Conservation (phyloP, 495 filamentous ascomycete genomes). For the Aspergillus sparsus region DNA sequence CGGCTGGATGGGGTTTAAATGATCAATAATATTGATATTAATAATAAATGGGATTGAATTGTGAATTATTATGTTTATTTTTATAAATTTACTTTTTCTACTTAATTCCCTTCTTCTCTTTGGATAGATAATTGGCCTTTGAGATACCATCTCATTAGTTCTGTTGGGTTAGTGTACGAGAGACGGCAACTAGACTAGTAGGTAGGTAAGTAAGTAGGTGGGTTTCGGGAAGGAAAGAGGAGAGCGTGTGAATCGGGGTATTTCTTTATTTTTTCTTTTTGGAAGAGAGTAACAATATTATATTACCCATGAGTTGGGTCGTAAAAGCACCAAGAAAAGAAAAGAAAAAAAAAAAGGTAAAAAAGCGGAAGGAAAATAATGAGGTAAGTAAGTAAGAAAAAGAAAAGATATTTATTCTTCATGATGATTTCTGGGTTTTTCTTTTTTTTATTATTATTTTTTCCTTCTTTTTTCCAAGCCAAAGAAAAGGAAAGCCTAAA, state of each 20-base stretch:
- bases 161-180: too few species aligned
- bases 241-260: neutral
- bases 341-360: neutral
- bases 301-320: neutral
- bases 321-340: neutral
- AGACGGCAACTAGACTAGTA: neutral
- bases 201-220: neutral
- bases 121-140: too few species aligned
- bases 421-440: constrained; percentile 3
- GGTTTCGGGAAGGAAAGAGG: neutral
- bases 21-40: neutral
- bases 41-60: too few species aligned
- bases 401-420: neutral
- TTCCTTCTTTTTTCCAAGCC: neutral
- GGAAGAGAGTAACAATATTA: neutral
- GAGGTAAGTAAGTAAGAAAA: neutral
- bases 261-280: neutral
- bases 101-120: neutral
- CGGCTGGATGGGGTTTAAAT: constrained; percentile 3
- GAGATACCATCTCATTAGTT: too few species aligned
- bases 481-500: constrained; percentile 6
- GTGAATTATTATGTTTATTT: neutral
- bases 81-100: neutral
- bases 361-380: neutral
- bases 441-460: neutral